Evolutionary conservation across 2,329 filamentous ascomycete species (phyloP).

Genomic region (Dryadomyces quercus-mongolicae): DNA sequence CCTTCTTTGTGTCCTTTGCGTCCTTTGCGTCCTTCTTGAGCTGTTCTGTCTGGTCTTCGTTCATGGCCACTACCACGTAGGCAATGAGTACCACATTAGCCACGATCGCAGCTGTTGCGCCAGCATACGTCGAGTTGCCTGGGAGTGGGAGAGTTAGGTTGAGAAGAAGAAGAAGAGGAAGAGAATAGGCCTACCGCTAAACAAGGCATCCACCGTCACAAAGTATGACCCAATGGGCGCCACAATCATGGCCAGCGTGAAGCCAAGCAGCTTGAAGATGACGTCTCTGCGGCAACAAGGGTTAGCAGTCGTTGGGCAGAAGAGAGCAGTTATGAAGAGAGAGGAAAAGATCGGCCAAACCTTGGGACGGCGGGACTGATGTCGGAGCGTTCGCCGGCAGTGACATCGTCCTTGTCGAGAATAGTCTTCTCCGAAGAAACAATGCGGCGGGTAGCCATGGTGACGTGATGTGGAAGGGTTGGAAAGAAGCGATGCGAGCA

Average conservation of each 20-base stretch:
- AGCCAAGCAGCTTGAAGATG: slow-evolving; percentile 79
- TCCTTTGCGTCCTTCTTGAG: slow-evolving; percentile 22
- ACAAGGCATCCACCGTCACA: slow-evolving; percentile 61
- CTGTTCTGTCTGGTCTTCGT: slow-evolving; percentile 56
- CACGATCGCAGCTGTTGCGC: slow-evolving; percentile 72
- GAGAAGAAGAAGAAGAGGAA: not conserved
- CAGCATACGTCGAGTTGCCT: slow-evolving; percentile 86
- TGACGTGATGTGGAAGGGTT: not conserved
- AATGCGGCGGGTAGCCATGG: slow-evolving; percentile 60
- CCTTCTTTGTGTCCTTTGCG: slow-evolving; percentile 34
- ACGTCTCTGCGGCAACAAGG: slow-evolving; percentile 46
- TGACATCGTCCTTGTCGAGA: slow-evolving; percentile 44
- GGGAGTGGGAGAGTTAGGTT: not conserved
- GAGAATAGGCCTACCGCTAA: slow-evolving; percentile 47
- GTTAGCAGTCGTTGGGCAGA: not conserved
- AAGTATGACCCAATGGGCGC: slow-evolving; percentile 86
- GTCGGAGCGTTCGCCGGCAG: slow-evolving; percentile 47
- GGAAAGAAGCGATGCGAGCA: not conserved
- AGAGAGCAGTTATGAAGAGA: not conserved
- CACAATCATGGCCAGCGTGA: slow-evolving; percentile 84
- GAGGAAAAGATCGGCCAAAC: slow-evolving; percentile 30
- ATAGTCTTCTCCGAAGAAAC: slow-evolving; percentile 53
- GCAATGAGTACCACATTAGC: slow-evolving; percentile 83
- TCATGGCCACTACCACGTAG: slow-evolving; percentile 89
- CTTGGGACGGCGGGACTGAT: slow-evolving; percentile 73